phyloP scores from a whole-genome alignment of 805 yeast genomes.

The Pichia occidentalis region DNA sequence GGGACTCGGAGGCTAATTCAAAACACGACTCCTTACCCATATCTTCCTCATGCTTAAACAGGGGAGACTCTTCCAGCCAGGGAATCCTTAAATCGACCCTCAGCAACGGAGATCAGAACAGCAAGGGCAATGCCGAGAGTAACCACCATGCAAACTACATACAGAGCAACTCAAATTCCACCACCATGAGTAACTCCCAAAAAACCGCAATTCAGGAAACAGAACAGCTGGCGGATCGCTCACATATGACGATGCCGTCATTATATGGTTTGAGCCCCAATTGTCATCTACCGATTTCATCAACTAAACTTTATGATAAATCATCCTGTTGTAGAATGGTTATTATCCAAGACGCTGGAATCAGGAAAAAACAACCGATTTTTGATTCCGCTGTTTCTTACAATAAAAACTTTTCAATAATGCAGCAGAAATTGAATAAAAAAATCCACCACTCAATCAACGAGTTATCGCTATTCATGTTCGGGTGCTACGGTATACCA shows the following conservation, averaged over 20 bases:
- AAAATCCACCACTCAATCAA: constrained; percentile 35
- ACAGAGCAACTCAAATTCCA: no score
- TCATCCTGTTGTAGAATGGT: constrained; percentile 34
- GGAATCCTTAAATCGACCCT: no score
- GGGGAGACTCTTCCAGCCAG: no score
- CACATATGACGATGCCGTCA: constrained; percentile 3
- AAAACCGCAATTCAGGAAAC: neutral
- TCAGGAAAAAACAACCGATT: constrained; percentile 42
- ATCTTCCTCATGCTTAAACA: no score
- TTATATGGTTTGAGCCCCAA: constrained; percentile 8
- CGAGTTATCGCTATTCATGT: constrained; percentile 47
- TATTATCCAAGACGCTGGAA: constrained; percentile 45
- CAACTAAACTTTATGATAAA: constrained; percentile 21
- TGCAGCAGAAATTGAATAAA: constrained; percentile 20
- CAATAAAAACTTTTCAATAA: constrained; percentile 12
- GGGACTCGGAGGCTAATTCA: no score
- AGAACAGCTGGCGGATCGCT: neutral
- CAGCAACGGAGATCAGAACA: no score
- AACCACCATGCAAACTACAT: no score
- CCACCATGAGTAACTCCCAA: no score
- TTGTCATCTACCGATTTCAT: constrained; percentile 14
- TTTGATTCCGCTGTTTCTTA: constrained; percentile 36
- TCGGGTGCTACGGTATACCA: constrained; percentile 48
- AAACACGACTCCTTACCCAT: no score
- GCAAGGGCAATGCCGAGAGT: no score